Conservation (phyloP, 371 early-diverging fungal species). For the Mucor velutinosus region DNA sequence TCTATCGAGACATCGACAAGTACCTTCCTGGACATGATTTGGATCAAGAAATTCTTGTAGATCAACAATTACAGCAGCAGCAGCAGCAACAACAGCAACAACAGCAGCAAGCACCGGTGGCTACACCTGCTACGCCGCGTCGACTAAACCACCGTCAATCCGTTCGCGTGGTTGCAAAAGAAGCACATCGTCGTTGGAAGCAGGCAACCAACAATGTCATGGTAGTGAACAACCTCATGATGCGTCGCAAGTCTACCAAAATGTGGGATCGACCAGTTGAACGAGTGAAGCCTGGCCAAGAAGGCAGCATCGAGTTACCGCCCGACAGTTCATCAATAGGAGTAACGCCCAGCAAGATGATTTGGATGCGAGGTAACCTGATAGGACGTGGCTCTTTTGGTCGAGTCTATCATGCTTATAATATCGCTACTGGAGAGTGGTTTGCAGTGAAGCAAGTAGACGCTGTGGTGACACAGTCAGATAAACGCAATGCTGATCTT, state of each 20-base stretch:
- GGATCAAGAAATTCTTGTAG: slow-evolving; percentile 55
- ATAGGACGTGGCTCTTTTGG: slow-evolving; percentile 99
- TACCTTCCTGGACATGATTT: slow-evolving; percentile 78
- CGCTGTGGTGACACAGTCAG: slow-evolving; percentile 49
- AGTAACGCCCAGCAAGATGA: slow-evolving; percentile 27
- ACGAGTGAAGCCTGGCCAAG: slow-evolving; percentile 51
- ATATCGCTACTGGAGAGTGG: slow-evolving; percentile 80
- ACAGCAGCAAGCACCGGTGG: neutral
- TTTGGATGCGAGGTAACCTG: slow-evolving; percentile 86
- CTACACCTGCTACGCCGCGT: slow-evolving; percentile 2
- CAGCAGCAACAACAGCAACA: neutral
- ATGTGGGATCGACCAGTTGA: slow-evolving; percentile 59
- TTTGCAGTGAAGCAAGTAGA: slow-evolving; percentile 99
- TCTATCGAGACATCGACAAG: slow-evolving; percentile 67
- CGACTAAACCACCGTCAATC: slow-evolving; percentile 47
- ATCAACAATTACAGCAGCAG: slow-evolving; percentile 8
- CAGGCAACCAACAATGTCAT: slow-evolving; percentile 19
- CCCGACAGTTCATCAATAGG: neutral
- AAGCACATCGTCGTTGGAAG: slow-evolving; percentile 48
- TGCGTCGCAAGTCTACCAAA: slow-evolving; percentile 60
- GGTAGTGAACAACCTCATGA: slow-evolving; percentile 25
- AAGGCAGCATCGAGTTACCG: slow-evolving; percentile 12
- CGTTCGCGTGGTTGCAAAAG: slow-evolving; percentile 60
- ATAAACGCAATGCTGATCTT: slow-evolving; percentile 33
- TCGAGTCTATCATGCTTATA: slow-evolving; percentile 91